Percentiles rank a stretch among this genome's conserved stretches.
These are phyloP conservation scores for Trichoderma endophyticum DNA, from an alignment of 2,329 filamentous ascomycete species.

Conservation along the genomic window DNA sequence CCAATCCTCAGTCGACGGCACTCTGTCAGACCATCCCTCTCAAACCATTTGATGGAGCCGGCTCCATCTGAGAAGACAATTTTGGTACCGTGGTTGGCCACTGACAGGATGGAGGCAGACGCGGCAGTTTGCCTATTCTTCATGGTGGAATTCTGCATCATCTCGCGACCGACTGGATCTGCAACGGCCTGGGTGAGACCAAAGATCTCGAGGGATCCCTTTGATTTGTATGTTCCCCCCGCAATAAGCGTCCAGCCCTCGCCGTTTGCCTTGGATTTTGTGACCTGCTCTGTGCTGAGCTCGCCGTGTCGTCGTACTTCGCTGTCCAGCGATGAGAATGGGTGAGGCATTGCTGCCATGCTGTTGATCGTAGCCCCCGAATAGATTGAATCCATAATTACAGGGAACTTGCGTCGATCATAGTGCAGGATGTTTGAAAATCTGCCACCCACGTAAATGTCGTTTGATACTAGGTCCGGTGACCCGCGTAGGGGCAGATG, in stretches of 20 bases:
- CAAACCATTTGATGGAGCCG: constrained; percentile 85
- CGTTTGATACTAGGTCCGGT: constrained; percentile 58
- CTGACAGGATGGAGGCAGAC: constrained; percentile 74
- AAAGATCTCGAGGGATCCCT: constrained; percentile 88
- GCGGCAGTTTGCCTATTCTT: constrained; percentile 84
- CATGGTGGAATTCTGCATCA: constrained; percentile 48
- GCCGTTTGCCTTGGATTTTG: constrained; percentile 48
- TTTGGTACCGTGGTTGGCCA: constrained; percentile 75
- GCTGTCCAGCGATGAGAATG: constrained; percentile 61
- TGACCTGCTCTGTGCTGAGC: constrained; percentile 53
- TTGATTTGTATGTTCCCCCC: constrained; percentile 86
- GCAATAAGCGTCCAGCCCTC: constrained; percentile 69
- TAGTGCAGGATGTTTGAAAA: constrained; percentile 89
- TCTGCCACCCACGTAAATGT: constrained; percentile 84
- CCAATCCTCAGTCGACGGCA: constrained; percentile 54
- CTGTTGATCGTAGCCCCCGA: constrained; percentile 77
- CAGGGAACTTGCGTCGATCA: constrained; percentile 80
- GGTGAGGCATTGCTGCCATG: constrained; percentile 65
- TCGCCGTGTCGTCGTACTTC: constrained; percentile 55
- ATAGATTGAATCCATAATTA: constrained; percentile 72
- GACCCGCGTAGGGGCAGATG: constrained; percentile 63
- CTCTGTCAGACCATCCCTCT: constrained; percentile 72
- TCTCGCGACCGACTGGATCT: constrained; percentile 26
- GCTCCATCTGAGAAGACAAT: constrained; percentile 82
- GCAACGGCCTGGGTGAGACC: constrained; percentile 44